Base-by-base conservation (phyloP, 345 rosid species). In the Psidium friedrichsthalianum region DNA sequence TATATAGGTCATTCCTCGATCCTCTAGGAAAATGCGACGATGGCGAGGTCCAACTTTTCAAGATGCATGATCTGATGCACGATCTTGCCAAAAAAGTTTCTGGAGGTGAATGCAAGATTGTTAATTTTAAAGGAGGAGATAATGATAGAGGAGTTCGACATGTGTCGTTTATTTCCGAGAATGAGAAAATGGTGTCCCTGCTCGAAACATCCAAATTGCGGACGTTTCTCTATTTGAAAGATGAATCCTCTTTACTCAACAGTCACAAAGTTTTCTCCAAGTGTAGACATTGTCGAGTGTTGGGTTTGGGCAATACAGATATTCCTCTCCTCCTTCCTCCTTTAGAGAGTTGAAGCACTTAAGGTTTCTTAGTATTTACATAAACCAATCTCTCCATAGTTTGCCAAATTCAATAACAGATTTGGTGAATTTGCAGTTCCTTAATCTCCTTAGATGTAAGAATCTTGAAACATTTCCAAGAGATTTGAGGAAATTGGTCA, bases 191-290 rank as follows among this genome's bases (percentile, higher is more conserved):
- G 32, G 0, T 12, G 8, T 58, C 69, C 3, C 69, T n/a, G 7
- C 69, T 58, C 69, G 6, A 5, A 12, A n/a, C 6, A 58, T n/a
- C 32, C 4, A 58, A 58, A 58, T 58, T 58, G 69, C 69, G 2
- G 8, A 58, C 69, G 1, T 5, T 58, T n/a, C 15, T 58, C 64
- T 57, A 0, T 25, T n/a, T 58, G 1, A 0, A 0, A 58, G 1
- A 14, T 11, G 8, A 5, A 20, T 18, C 3, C 56, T 54, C 21
- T 54, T 6, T 6, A 18, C 8, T 18, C 8, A 6, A 55, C 10
- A 0, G 5, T 24, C 2, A 24, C 14, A 24, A 24, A 56, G 1
- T 24, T 24, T 11, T 56, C 61, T 24, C 61, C 0, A 3, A 47
- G 20, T 53, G 22, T 6, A 20, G 24, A 55, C 24, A 55, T 12